These are phyloP conservation scores for Triticum timopheevii DNA, from an alignment of 176 grass and related monocot genomes.

Conservation along the genomic window DNA sequence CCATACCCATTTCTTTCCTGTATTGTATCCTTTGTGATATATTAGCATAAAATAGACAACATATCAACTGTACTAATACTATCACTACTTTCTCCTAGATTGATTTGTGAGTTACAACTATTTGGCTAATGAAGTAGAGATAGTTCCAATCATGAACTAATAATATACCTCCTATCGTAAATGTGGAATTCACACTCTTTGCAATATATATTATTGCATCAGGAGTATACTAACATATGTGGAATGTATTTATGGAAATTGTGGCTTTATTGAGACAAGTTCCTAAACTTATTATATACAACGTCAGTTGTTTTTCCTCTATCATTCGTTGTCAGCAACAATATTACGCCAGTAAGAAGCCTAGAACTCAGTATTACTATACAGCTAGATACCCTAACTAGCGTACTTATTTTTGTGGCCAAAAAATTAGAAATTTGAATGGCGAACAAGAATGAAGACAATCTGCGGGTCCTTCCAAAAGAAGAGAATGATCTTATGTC, in stretches of 20 bases:
- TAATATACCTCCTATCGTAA: not conserved
- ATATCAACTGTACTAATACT: too few relatives aligned
- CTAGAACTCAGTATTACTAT: constrained; percentile 8
- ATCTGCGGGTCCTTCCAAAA: constrained; percentile 12
- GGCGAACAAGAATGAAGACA: constrained; percentile 20
- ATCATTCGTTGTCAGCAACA: constrained; percentile 1
- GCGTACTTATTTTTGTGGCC: constrained; percentile 19
- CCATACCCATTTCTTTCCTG: not conserved
- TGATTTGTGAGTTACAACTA: not conserved
- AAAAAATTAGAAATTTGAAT: constrained; percentile 29
- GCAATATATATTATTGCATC: not conserved
- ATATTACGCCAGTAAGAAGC: not conserved
- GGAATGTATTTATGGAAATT: not conserved
- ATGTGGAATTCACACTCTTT: not conserved
- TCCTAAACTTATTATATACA: not conserved
- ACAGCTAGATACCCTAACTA: not conserved
- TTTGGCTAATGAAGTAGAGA: not conserved
- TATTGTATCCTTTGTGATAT: not conserved
- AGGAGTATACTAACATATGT: not conserved
- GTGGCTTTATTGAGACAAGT: not conserved
- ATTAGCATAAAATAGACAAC: not conserved
- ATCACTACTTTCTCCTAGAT: not conserved
- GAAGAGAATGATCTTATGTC: constrained; percentile 59
- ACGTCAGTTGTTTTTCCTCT: not conserved
- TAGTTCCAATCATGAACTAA: not conserved